Base-by-base conservation (phyloP, 2,329 filamentous ascomycete genomes). In the Chaetomiaceae sp. region DNA sequence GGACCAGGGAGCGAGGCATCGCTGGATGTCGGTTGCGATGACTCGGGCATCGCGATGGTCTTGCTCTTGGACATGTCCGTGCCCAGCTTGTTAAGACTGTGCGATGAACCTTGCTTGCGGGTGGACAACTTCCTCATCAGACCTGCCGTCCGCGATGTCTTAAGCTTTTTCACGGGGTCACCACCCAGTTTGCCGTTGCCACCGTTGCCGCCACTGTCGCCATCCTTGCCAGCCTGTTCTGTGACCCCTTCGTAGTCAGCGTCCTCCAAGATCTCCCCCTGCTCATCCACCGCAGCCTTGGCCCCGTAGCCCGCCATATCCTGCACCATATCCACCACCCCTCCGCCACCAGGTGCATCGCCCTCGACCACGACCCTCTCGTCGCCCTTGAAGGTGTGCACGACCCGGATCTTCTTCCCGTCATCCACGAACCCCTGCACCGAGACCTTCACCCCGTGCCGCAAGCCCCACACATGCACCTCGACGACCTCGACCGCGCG, bases 371-470 rank as follows among this genome's bases (percentile, higher is more conserved):
- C 68, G 12, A 82, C 74, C 38, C 87, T 76, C 66, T 97, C 91
- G 40, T 71, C 74, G 58, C 74, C 80, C 47, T 69, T 74, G 60
- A 97, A 97, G 0, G 84, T 84, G 62, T 97, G 90, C 45, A 93
- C 84, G 9, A 78, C 73, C 60, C 88, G 83, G 56, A 97, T 95
- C 57, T 78, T 82, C 68, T 88, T 90, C 6, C 93, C 91, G 55
- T 93, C 85, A n/a, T 97, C 86, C 1, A 82, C 80, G 53, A 83
- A 97, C 0, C 89, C 89, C 61, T 94, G 86, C 1, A 97, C 76
- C 0, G 83, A 79, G 26, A 97, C 77, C 65, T 93, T 94, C 51
- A 97, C 90, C 0, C 91, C 90, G 56, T 90, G 83, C 37, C 88
- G 74, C 41, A 97, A 63, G 0, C 90, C 93, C 88, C 88, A 96